Conservation (phyloP, 805 yeast genomes). For the Candida maltosa region DNA sequence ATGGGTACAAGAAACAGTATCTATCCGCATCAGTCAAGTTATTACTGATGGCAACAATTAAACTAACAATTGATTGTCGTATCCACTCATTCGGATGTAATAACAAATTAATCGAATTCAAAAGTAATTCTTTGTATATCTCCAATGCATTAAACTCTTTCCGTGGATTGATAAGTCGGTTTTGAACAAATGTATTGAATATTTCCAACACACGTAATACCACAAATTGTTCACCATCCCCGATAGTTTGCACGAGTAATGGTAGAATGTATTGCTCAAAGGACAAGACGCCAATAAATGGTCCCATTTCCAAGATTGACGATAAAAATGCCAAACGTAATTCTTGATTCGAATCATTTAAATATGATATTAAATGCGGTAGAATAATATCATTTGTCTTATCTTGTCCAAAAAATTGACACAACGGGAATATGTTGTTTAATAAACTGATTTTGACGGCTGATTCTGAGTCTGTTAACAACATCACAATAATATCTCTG, state of each 20-base stretch:
- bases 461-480: slow-evolving; percentile 68
- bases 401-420: slow-evolving; percentile 81
- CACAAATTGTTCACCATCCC: slow-evolving; percentile 82
- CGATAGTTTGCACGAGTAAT: slow-evolving; percentile 72
- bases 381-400: slow-evolving; percentile 84
- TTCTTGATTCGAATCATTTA: slow-evolving; percentile 72
- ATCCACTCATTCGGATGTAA: slow-evolving; percentile 89
- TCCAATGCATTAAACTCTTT: slow-evolving; percentile 36
- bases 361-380: slow-evolving; percentile 86
- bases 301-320: slow-evolving; percentile 68
- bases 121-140: slow-evolving; percentile 33
- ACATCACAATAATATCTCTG: slow-evolving; percentile 59
- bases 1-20: slow-evolving; percentile 80
- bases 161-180: slow-evolving; percentile 29
- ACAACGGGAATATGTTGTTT: slow-evolving; percentile 68
- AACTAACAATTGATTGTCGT: slow-evolving; percentile 60
- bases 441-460: slow-evolving; percentile 70
- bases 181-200: slow-evolving; percentile 29
- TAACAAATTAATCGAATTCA: slow-evolving; percentile 47
- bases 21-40: slow-evolving; percentile 72
- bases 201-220: slow-evolving; percentile 61
- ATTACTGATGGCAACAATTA: slow-evolving; percentile 60
- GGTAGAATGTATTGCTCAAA: slow-evolving; percentile 89
- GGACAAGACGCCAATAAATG: slow-evolving; percentile 76
- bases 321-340: slow-evolving; percentile 70